Evolutionary conservation across 1,284 basidiomycete species (phyloP).

Genomic region (Microbotryum violaceum): DNA sequence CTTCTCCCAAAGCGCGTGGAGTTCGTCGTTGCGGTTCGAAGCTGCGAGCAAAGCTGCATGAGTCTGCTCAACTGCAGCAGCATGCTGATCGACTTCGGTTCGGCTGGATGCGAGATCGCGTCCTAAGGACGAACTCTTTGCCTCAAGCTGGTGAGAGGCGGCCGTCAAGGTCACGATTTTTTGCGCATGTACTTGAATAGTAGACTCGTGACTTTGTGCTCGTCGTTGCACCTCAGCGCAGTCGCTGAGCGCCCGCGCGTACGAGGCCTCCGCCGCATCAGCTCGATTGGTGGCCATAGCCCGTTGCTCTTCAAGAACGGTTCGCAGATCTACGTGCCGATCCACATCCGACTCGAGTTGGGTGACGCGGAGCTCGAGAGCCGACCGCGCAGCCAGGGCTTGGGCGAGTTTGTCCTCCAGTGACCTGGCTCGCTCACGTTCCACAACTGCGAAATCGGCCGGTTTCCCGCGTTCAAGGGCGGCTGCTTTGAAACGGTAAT

Average conservation of each 20-base stretch:
- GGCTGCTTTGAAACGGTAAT: slow-evolving; percentile 85
- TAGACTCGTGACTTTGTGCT: slow-evolving; percentile 55
- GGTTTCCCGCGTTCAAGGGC: slow-evolving; percentile 69
- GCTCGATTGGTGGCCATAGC: slow-evolving; percentile 72
- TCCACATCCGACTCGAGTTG: slow-evolving; percentile 49
- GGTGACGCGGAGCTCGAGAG: slow-evolving; percentile 65
- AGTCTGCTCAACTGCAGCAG: slow-evolving; percentile 77
- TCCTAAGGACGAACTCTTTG: slow-evolving; percentile 66
- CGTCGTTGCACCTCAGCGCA: slow-evolving; percentile 66
- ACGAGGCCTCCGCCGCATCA: slow-evolving; percentile 70
- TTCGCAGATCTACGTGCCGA: slow-evolving; percentile 45
- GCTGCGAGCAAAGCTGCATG: slow-evolving; percentile 68
- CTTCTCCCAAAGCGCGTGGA: slow-evolving; percentile 65
- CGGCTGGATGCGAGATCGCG: slow-evolving; percentile 48
- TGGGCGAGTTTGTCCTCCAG: slow-evolving; percentile 74
- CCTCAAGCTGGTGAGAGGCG: slow-evolving; percentile 66
- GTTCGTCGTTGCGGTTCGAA: slow-evolving; percentile 67
- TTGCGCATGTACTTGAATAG: slow-evolving; percentile 71
- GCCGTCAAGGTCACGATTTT: slow-evolving; percentile 67
- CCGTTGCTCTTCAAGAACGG: slow-evolving; percentile 72
- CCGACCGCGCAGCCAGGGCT: slow-evolving; percentile 60
- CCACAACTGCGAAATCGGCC: slow-evolving; percentile 61
- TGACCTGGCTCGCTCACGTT: slow-evolving; percentile 68
- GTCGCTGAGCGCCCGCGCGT: slow-evolving; percentile 60
- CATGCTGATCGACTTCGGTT: slow-evolving; percentile 67